Evolutionary conservation across 306 rosid species (phyloP), one percentile per base, ranked within the genome.

Genomic region (Lathyrus oleraceus): DNA sequence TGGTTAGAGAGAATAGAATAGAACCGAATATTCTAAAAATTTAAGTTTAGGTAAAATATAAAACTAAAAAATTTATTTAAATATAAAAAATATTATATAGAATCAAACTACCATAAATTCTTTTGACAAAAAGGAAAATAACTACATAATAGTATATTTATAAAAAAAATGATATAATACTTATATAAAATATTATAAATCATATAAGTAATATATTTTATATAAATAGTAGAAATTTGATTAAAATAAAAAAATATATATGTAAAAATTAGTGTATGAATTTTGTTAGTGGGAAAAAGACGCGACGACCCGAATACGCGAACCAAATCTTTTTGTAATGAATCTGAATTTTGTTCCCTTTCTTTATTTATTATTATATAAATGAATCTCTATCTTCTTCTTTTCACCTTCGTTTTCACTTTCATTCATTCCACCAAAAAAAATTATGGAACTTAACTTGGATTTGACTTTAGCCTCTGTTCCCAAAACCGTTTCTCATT

Each of bases 231-330:
- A 49, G 2, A 16, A 49, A 3, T 8, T 8, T 7, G 20, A 3
- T 35, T 35, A 16, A 8, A 48, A 7, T 23, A 63, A 42, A 2
- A 35, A 19, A 42, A 42, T 13, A 39, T 10, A 10, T 49, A 15
- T 63, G 35, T 8, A n/a, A 30, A 30, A 4, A 30, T 4, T 30
- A 38, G 74, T 61, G 43, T 51, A 38, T 61, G 4, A 10, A 10
- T 20, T 44, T 84, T 64, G 8, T 56, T 72, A 82, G 78, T 65
- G 35, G 79, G 75, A 60, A 79, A 40, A 19, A 66, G 69, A 91
- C 82, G 97, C 97, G 94, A 87, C 87, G 87, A 73, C 80, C 80
- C 88, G 96, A 83, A 21, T 68, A 47, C 79, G 84, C 48, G 51
- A 15, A 68, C 52, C 60, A 81, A 82, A 84, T 81, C 91, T 81